Percentiles rank a stretch among this genome's conserved stretches.
These are phyloP conservation scores for Davidsoniella neocaledoniae DNA, from an alignment of 2,329 filamentous ascomycete species.

Conservation along the genomic window DNA sequence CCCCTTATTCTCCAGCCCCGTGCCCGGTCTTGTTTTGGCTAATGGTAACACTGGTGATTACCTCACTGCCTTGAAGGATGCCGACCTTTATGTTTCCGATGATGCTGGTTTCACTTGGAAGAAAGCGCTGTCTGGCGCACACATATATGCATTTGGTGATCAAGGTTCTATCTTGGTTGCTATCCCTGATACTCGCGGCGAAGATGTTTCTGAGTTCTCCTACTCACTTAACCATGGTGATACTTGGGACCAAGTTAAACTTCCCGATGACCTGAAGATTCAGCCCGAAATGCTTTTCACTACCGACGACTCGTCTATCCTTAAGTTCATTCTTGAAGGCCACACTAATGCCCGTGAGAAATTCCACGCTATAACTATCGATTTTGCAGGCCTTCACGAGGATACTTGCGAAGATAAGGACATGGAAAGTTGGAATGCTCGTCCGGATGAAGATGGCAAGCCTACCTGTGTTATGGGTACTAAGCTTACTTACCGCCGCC, in stretches of 20 bases:
- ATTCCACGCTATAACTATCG: conserved; percentile 55
- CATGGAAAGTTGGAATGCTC: conserved; percentile 78
- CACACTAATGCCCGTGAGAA: conserved; percentile 32
- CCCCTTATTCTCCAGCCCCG: conserved; percentile 80
- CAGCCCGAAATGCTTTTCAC: conserved; percentile 64
- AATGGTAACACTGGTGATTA: conserved; percentile 74
- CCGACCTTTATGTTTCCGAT: conserved; percentile 75
- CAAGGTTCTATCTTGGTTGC: conserved; percentile 80
- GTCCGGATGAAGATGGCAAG: conserved; percentile 62
- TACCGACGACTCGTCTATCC: conserved; percentile 77
- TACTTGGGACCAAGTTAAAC: conserved; percentile 55
- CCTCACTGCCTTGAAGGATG: conserved; percentile 53
- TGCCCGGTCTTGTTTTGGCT: conserved; percentile 85
- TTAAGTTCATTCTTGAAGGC: conserved; percentile 74
- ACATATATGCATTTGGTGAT: conserved; percentile 94
- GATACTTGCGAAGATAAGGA: conserved; percentile 60
- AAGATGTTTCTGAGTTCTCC: conserved; percentile 38
- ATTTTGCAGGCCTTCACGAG: conserved; percentile 71
- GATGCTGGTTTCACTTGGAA: conserved; percentile 80
- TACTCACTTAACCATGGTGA: conserved; percentile 88
- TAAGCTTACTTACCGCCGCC: conserved; percentile 68
- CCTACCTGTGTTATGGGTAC: conserved; percentile 91
- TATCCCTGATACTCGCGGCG: conserved; percentile 52
- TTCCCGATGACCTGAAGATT: conserved; percentile 51
- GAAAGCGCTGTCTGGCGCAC: conserved; percentile 56